Conservation (phyloP, 1,284 basidiomycete species). For the Rhizoctonia solani region DNA sequence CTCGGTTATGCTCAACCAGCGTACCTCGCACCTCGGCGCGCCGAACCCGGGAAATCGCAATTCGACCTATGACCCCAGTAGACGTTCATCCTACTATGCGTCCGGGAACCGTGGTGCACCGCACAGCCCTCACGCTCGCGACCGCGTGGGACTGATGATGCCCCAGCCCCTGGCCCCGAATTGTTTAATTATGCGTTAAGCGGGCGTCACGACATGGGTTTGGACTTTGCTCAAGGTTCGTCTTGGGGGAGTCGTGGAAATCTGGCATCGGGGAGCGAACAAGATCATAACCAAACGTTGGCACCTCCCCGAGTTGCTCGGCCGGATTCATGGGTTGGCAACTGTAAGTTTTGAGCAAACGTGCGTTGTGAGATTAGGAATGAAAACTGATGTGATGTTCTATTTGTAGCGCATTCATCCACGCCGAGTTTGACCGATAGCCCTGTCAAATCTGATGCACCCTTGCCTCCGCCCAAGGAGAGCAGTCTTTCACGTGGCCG, state of each 20-base stretch:
- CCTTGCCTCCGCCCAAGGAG: conserved; percentile 9
- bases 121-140: conserved; percentile 21
- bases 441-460: too few relatives aligned
- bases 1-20: conserved; percentile 80
- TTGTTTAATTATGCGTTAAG: conserved; percentile 18
- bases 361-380: not conserved
- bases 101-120: conserved; percentile 19
- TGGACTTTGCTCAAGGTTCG: conserved; percentile 2
- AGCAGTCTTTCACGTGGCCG: conserved; percentile 5
- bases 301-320: not conserved
- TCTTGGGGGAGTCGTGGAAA: conserved; percentile 5
- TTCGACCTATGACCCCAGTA: not conserved
- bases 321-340: conserved; percentile 22
- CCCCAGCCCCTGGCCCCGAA: conserved; percentile 31
- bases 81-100: conserved; percentile 9
- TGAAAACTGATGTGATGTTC: not conserved
- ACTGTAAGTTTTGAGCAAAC: not conserved
- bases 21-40: not conserved
- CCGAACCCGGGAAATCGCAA: not conserved
- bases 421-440: too few relatives aligned
- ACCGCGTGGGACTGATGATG: conserved; percentile 30
- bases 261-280: not conserved
- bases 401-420: not conserved
- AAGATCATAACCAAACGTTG: not conserved
- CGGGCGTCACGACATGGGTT: conserved; percentile 25